Base-by-base conservation (phyloP, 75 land plant genomes). In the Pinus taeda region DNA sequence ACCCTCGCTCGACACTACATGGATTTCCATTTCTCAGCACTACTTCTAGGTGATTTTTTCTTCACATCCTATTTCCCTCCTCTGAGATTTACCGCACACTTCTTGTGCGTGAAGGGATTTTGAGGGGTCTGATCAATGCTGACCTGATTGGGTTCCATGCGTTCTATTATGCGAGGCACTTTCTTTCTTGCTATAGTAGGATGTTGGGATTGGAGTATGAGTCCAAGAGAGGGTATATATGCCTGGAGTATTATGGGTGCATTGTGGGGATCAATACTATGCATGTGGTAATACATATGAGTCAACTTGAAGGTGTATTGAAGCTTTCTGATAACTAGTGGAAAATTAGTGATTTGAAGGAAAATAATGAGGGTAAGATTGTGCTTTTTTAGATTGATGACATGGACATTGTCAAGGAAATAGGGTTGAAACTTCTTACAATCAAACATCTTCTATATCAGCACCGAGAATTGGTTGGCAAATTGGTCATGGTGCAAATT, bases 31-130 rank as follows among this genome's bases (percentile, higher is more conserved):
- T 26, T 0, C 26, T 26, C 26, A 26, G 0, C 26, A 26, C 26
- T 26, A 26, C 26, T 26, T 26, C 26, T 0, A 26, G 26, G 26
- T 26, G 95, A 6, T 92, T 88, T 60, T 92, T 95, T 76, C 89
- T 95, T 11, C 95, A 92, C 77, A 92, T 90, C 63, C 93, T 93
- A 4, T 95, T 95, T 71, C 98, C 98, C 22, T 92, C 98, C 3
- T 95, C 98, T 0, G 98, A 95, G 80, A 95, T 95, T 66, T 95
- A 92, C 69, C 78, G 88, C 15, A 91, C 94, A 39, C 74, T 94
- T 56, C 90, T 94, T 14, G 86, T 90, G n/a, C 81, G 94, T 57
- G 92, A 90, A 20, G 94, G 90, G 75, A 81, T 94, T 65, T 74
- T 94, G 53, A 77, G 87, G 49, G 88, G 26, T 11, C 65, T 93